phyloP scores from a whole-genome alignment of 371 early-diverging fungal genomes.

The Apophysomyces elegans region DNA sequence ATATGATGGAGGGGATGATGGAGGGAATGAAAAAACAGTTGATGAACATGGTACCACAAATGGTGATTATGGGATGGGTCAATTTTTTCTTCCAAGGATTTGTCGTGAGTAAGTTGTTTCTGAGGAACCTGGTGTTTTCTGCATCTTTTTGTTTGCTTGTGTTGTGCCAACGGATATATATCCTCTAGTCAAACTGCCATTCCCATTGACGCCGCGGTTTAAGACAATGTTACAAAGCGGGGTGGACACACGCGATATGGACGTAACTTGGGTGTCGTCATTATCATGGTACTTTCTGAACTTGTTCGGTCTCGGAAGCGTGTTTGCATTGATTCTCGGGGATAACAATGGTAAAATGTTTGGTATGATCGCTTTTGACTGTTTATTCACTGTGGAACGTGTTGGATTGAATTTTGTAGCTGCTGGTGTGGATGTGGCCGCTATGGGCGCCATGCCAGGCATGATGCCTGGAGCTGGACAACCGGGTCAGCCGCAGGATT shows the following conservation, averaged over 20 bases:
- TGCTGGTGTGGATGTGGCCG: conserved; percentile 91
- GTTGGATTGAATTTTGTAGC: conserved; percentile 44
- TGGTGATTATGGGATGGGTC: conserved; percentile 98
- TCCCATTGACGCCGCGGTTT: conserved; percentile 95
- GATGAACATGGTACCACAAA: conserved; percentile 96
- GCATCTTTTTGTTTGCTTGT: background rate
- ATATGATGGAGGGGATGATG: conserved; percentile 95
- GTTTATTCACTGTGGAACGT: background rate
- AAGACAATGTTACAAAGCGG: conserved; percentile 97
- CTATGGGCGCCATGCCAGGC: conserved; percentile 74
- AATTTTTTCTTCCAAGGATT: conserved; percentile 98
- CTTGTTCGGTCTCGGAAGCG: conserved; percentile 92
- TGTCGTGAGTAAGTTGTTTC: conserved; percentile 75
- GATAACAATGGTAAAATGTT: conserved; percentile 76
- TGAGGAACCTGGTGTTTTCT: background rate
- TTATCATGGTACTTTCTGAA: conserved; percentile 98
- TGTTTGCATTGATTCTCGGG: conserved; percentile 91
- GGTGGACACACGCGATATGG: conserved; percentile 95
- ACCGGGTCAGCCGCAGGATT: conserved; percentile 82
- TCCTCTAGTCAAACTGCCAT: conserved; percentile 86
- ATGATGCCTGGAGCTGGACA: conserved; percentile 51
- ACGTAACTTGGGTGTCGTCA: conserved; percentile 96
- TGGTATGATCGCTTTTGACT: background rate
- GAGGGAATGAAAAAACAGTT: conserved; percentile 97
- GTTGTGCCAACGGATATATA: background rate